Percentiles rank a stretch among this genome's conserved stretches.
These are phyloP conservation scores for Groenewaldozyma tartarivorans DNA, from an alignment of 805 yeast genomes.

Conservation along the genomic window DNA sequence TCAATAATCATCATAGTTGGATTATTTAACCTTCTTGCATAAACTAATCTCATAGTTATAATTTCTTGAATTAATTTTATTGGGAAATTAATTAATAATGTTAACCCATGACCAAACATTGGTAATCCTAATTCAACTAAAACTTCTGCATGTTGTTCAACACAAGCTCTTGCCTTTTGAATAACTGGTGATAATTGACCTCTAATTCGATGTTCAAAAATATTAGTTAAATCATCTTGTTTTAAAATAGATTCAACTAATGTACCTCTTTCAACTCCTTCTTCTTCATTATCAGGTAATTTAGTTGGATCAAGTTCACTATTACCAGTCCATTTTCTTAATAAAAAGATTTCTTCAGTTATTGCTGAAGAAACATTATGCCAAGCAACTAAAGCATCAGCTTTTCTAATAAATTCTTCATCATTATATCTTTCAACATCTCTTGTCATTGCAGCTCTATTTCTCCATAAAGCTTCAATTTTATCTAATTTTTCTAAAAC, in stretches of 20 bases:
- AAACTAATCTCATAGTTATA: constrained; percentile 59
- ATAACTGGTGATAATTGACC: constrained; percentile 71
- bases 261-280: constrained; percentile 48
- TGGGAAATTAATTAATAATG: constrained; percentile 61
- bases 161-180: constrained; percentile 67
- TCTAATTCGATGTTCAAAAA: constrained; percentile 62
- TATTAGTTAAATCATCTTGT: constrained; percentile 37
- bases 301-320: constrained; percentile 57
- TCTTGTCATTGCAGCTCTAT: constrained; percentile 61
- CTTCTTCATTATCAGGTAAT: constrained; percentile 23
- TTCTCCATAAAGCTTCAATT: constrained; percentile 72
- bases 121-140: constrained; percentile 68
- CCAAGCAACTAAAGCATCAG: constrained; percentile 83
- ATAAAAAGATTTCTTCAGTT: constrained; percentile 46
- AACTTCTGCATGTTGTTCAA: constrained; percentile 47
- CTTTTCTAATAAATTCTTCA: constrained; percentile 50
- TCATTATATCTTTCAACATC: constrained; percentile 67
- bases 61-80: constrained; percentile 70
- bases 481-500: constrained; percentile 54
- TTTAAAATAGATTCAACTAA: constrained; percentile 78
- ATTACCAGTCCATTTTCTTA: constrained; percentile 78
- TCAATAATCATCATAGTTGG: constrained; percentile 96
- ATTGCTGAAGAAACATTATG: constrained; percentile 63
- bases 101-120: constrained; percentile 46
- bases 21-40: constrained; percentile 67